Percentiles rank a stretch among this genome's conserved stretches.
Conservation (phyloP, 2,329 filamentous ascomycete genomes). For the Hawksworthiomyces lignivorus region DNA sequence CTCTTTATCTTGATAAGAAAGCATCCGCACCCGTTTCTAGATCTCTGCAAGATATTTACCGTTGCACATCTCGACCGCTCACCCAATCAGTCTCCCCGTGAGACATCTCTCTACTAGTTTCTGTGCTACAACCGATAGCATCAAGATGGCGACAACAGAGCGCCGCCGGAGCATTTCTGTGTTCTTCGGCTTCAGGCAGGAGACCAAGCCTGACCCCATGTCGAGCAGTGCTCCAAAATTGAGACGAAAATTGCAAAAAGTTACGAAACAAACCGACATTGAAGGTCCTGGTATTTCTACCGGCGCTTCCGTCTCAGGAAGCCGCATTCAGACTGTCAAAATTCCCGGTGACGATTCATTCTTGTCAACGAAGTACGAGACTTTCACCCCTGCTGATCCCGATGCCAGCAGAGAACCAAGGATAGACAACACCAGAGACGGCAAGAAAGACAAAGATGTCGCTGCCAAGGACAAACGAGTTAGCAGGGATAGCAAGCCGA, state of each 20-base stretch:
- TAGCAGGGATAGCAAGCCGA: constrained; percentile 10
- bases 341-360: constrained; percentile 8
- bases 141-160: constrained; percentile 12
- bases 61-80: neutral
- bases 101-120: no score
- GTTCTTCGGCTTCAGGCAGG: constrained; percentile 11
- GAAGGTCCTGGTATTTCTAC: neutral
- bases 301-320: neutral
- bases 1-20: no score
- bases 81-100: neutral
- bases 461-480: constrained; percentile 15
- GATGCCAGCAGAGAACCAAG: neutral
- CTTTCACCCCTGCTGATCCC: neutral
- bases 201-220: constrained; percentile 11
- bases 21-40: no score
- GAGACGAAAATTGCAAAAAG: constrained; percentile 27
- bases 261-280: constrained; percentile 16
- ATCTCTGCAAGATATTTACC: no score
- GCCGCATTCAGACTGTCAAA: constrained; percentile 8
- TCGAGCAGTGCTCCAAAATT: constrained; percentile 15
- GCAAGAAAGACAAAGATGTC: constrained; percentile 8
- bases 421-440: neutral
- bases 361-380: constrained; percentile 10
- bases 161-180: constrained; percentile 15
- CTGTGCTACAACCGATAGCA: neutral